Evolutionary conservation across 179 eudicot species (phyloP).

Genomic region (Silene noctiflora): DNA sequence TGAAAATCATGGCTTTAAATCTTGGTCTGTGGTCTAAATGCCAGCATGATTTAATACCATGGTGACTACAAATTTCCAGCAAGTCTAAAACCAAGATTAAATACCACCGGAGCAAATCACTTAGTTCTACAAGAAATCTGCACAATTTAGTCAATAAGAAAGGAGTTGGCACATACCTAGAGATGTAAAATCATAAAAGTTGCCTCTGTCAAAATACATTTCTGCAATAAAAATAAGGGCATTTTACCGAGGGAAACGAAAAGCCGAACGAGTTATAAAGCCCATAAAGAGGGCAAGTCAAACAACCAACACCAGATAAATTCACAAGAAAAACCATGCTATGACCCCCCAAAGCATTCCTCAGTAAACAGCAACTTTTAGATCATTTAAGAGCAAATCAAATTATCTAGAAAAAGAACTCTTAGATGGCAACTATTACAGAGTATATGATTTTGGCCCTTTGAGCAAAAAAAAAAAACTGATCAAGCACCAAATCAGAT

Average conservation of each 20-base stretch:
- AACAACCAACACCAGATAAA: not conserved
- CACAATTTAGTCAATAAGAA: not conserved
- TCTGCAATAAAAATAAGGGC: constrained; percentile 48
- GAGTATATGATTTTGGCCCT: not conserved
- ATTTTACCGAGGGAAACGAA: constrained; percentile 4
- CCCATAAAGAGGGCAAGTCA: constrained; percentile 1
- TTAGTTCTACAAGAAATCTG: not conserved
- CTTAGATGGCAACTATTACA: not conserved
- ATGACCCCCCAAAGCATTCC: not conserved
- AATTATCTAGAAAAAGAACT: no score
- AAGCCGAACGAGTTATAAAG: not conserved
- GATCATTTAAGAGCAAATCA: no score
- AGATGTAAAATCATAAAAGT: constrained; percentile 95
- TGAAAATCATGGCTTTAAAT: no score
- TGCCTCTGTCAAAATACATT: constrained; percentile 91
- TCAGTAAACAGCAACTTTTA: not conserved
- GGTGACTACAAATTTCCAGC: no score
- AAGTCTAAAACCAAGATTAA: no score
- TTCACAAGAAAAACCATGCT: not conserved
- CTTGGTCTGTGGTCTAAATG: no score
- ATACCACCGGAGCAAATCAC: not conserved
- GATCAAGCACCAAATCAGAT: no score
- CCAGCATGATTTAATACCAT: no score
- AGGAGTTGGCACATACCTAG: constrained; percentile 57
- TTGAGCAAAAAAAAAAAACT: no score